phyloP scores from a whole-genome alignment of 2,329 filamentous ascomycete species.

The Colletotrichum coccodes region DNA sequence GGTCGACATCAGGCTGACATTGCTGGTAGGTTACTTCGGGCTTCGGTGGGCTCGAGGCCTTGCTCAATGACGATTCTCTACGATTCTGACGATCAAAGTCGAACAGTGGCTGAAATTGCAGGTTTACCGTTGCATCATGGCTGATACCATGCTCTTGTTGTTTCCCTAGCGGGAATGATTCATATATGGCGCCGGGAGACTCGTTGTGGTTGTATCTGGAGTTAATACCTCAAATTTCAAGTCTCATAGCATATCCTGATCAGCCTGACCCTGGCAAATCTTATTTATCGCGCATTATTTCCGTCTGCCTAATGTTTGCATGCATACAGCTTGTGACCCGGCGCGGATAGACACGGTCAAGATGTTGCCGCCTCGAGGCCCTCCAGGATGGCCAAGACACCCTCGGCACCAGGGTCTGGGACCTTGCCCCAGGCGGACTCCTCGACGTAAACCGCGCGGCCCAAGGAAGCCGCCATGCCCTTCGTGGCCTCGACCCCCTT shows the following conservation, averaged over 20 bases:
- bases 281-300: neutral
- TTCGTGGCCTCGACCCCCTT: constrained; percentile 75
- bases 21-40: constrained; percentile 18
- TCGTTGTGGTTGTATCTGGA: neutral
- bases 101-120: neutral
- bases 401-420: constrained; percentile 76
- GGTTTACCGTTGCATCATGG: neutral
- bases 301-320: neutral
- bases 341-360: neutral
- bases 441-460: constrained; percentile 79
- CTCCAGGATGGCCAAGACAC: constrained; percentile 70
- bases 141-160: neutral
- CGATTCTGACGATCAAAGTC: constrained; percentile 1
- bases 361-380: constrained; percentile 57
- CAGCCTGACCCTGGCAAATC: too few species aligned
- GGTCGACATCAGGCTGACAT: too few species aligned
- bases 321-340: neutral
- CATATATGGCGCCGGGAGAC: neutral
- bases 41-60: constrained; percentile 21
- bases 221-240: neutral
- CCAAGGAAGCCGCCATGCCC: constrained; percentile 78
- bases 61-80: constrained; percentile 24
- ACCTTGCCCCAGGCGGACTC: constrained; percentile 73
- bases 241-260: neutral
- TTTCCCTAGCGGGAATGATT: neutral